These are phyloP conservation scores for Fusarium sp. DNA, from an alignment of 2,329 filamentous ascomycete species.

Conservation along the genomic window DNA sequence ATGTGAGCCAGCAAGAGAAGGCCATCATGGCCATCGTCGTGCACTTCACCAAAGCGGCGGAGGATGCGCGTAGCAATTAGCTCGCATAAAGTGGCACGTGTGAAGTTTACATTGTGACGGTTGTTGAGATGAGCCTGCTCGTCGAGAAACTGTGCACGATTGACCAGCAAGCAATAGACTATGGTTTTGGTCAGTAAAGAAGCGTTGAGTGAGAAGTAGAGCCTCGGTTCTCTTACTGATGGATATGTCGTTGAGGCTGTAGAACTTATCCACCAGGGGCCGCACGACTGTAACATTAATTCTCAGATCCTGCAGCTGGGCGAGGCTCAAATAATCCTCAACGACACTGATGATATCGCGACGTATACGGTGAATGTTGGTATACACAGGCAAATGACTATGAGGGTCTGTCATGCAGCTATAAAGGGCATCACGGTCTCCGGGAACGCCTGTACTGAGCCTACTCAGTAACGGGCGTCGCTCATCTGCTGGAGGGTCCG, in stretches of 20 bases:
- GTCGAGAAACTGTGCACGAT: slow-evolving; percentile 82
- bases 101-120: slow-evolving; percentile 85
- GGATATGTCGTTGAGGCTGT: slow-evolving; percentile 83
- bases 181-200: slow-evolving; percentile 22
- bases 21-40: slow-evolving; percentile 77
- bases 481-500: slow-evolving; percentile 49
- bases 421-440: slow-evolving; percentile 58
- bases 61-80: slow-evolving; percentile 84
- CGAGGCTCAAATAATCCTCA: slow-evolving; percentile 75
- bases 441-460: slow-evolving; percentile 50
- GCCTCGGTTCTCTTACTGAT: slow-evolving; percentile 66
- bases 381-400: slow-evolving; percentile 79
- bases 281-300: slow-evolving; percentile 87
- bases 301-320: slow-evolving; percentile 84
- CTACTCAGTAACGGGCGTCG: slow-evolving; percentile 55
- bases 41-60: slow-evolving; percentile 83
- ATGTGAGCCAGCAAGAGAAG: slow-evolving; percentile 83
- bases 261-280: slow-evolving; percentile 87
- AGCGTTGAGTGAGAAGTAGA: not conserved
- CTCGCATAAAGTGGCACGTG: slow-evolving; percentile 84
- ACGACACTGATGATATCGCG: slow-evolving; percentile 75
- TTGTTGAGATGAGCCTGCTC: slow-evolving; percentile 83
- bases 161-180: slow-evolving; percentile 89
- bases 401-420: slow-evolving; percentile 72
- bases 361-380: slow-evolving; percentile 80